These are phyloP conservation scores for Amanita pallidorosea DNA, from an alignment of 768 basidiomycete species.

Conservation along the genomic window DNA sequence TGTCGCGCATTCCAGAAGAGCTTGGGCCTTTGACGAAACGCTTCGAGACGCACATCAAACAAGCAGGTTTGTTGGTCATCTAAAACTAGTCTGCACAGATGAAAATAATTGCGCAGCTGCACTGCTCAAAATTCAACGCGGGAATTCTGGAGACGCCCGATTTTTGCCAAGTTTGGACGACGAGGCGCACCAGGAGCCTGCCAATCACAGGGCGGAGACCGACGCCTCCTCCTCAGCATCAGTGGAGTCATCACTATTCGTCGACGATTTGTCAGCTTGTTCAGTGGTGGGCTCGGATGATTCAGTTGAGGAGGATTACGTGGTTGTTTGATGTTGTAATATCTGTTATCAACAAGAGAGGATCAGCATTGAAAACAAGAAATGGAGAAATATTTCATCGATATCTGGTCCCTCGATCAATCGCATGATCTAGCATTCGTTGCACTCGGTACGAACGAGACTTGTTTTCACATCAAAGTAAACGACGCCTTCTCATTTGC, in stretches of 20 bases:
- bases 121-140: too few relatives aligned
- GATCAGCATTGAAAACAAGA: too few relatives aligned
- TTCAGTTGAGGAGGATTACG: slow-evolving; percentile 51
- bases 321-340: neutral
- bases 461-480: too few relatives aligned
- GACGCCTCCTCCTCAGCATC: slow-evolving; percentile 77
- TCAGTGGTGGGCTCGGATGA: too few relatives aligned
- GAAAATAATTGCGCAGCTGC: slow-evolving; percentile 89
- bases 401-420: too few relatives aligned
- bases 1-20: slow-evolving; percentile 89
- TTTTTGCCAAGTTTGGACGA: slow-evolving; percentile 93
- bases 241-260: too few relatives aligned
- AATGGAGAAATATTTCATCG: too few relatives aligned
- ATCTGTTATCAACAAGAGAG: too few relatives aligned
- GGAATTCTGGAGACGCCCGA: slow-evolving; percentile 88
- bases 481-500: too few relatives aligned
- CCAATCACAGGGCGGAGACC: slow-evolving; percentile 89
- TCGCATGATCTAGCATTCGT: too few relatives aligned
- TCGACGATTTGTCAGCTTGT: too few relatives aligned
- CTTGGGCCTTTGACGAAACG: slow-evolving; percentile 87
- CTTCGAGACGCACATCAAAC: slow-evolving; percentile 95
- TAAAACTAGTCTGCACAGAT: slow-evolving; percentile 58
- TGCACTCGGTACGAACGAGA: too few relatives aligned
- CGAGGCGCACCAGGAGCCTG: slow-evolving; percentile 95
- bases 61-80: slow-evolving; percentile 75